These are phyloP conservation scores for Pichia sporocuriosa DNA, from an alignment of 805 yeast genomes.

Conservation along the genomic window DNA sequence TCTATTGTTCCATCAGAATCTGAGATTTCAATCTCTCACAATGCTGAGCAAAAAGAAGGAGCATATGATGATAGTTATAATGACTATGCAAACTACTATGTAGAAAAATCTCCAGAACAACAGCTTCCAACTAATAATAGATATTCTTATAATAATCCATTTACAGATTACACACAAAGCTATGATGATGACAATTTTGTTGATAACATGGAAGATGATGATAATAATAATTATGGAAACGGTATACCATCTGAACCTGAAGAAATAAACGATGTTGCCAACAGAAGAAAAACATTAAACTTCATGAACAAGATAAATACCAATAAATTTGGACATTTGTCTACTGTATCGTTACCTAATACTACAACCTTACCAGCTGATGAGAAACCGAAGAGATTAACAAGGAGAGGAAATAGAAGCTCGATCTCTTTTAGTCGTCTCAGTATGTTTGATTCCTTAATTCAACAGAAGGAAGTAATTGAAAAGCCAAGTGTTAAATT, in stretches of 20 bases:
- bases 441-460: slow-evolving; percentile 11
- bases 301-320: slow-evolving; percentile 9
- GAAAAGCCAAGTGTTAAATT: slow-evolving; percentile 39
- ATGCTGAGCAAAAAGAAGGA: background rate
- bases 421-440: slow-evolving; percentile 16
- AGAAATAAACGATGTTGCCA: background rate
- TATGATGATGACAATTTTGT: slow-evolving; percentile 8
- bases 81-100: slow-evolving; percentile 3
- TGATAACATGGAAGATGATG: background rate
- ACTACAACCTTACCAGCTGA: background rate
- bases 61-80: background rate
- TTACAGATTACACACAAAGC: slow-evolving; percentile 11
- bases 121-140: background rate
- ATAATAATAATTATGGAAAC: background rate
- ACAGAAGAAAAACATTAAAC: slow-evolving; percentile 9
- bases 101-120: background rate
- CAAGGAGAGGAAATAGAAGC: slow-evolving; percentile 17
- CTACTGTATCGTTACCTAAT: slow-evolving; percentile 12
- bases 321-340: slow-evolving; percentile 7
- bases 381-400: slow-evolving; percentile 17
- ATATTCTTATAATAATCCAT: slow-evolving; percentile 10
- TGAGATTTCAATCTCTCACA: slow-evolving; percentile 12
- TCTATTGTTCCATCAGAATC: slow-evolving; percentile 16
- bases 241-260: too few relatives aligned
- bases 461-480: slow-evolving; percentile 10